Evolutionary conservation across 2,329 filamentous ascomycete genomes (phyloP), one percentile per base, ranked within the genome.

Genomic region (Penicillium sp.): DNA sequence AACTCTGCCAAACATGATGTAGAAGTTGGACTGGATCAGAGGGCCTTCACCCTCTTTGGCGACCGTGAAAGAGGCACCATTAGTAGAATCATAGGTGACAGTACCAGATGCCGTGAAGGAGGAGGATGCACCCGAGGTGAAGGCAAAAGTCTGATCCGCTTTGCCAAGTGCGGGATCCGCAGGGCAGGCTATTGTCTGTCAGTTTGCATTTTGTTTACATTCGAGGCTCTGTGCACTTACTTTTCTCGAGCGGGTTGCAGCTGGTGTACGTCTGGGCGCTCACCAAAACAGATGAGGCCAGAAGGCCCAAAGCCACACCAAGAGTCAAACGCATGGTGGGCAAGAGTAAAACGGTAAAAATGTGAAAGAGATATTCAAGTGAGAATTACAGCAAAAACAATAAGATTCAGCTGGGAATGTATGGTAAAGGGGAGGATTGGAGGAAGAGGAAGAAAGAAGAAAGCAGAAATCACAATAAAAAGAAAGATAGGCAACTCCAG

Each of bases 1-100:
- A 69, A 97, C 89, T 60, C 88, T 89, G 63, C 94, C 94, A 73
- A 97, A 99, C 94, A 99, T 97, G 78, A 99, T 96, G 81, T 97
- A 97, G 84, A 96, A 97, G 67, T 94, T 85, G 58, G 92, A 96
- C 61, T 83, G 83, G 58, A 99, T 84, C 72, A 93, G 89, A 0
- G 94, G 94, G 3, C 91, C 85, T 70, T 99, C 90, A 54, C 93
- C 92, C 49, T 86, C 81, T 68, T 86, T 79, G 50, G 85, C 76
- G 50, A 99, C 87, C 25, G 90, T 92, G 72, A 99, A 95, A 15
- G 84, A 84, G 25, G 84, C 92, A 56, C 94, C 94, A 70, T 92
- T 83, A 54, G 80, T 79, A 70, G 81, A 51, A 54, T 66, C 83
- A 77, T 96, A 97, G 1, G 85, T 85, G 3, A 90, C 86, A 18